Evolutionary conservation across 1,139 yeast genomes (phyloP).

Genomic region (Hemisphaericaspora subhashii): DNA sequence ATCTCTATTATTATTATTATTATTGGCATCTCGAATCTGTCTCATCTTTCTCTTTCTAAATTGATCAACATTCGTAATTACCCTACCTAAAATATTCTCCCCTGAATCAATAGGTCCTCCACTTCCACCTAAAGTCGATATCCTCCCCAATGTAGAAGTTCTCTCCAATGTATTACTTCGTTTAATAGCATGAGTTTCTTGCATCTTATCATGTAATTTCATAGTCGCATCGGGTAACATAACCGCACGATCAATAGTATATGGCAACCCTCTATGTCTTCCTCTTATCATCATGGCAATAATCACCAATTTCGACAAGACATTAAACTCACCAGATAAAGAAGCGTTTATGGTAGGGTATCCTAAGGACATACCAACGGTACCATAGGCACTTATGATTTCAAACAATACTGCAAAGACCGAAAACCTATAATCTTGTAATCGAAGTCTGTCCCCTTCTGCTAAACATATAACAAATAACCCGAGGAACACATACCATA

Average conservation of each 20-base stretch:
- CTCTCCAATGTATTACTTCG: conserved; percentile 34
- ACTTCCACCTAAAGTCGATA: conserved; percentile 12
- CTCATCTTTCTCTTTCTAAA: conserved; percentile 11
- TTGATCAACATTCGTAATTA: conserved; percentile 14
- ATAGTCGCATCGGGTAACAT: conserved; percentile 77
- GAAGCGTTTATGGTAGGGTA: conserved; percentile 69
- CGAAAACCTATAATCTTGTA: conserved; percentile 51
- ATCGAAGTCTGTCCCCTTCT: conserved; percentile 65
- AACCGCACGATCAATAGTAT: conserved; percentile 90
- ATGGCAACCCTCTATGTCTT: conserved; percentile 95
- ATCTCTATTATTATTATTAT: background rate
- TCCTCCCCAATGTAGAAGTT: conserved; percentile 18
- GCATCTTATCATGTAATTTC: conserved; percentile 64
- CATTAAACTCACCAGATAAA: conserved; percentile 68
- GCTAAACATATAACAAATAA: conserved; percentile 82
- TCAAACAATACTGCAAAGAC: conserved; percentile 81
- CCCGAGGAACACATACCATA: conserved; percentile 91
- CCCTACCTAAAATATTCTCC: conserved; percentile 15
- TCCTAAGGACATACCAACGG: conserved; percentile 90
- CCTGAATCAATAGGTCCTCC: conserved; percentile 16
- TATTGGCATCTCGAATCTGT: background rate
- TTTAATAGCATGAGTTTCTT: conserved; percentile 55
- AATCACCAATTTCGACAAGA: conserved; percentile 77
- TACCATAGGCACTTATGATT: conserved; percentile 92
- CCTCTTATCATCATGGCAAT: conserved; percentile 93